Evolutionary conservation across 1,139 yeast species (phyloP), one percentile per base, ranked within the genome.

Genomic region (Pichia sp.): DNA sequence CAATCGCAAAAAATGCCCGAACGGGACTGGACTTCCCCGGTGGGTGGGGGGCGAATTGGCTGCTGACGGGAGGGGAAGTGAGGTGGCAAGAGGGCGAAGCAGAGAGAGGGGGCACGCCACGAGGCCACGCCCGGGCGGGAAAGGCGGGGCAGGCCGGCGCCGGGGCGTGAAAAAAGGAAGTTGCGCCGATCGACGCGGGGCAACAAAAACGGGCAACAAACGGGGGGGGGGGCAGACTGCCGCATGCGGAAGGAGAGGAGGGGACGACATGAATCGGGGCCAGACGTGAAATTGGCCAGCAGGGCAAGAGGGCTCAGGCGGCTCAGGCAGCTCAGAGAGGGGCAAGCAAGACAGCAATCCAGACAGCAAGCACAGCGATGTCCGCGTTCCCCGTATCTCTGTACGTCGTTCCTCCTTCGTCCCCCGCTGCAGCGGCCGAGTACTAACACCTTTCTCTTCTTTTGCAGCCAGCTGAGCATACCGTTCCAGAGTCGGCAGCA

Each of bases 401-500:
- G 46, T 42, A 42, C 14, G 46, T 42, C 31, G 29, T 7, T 3
- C 24, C 20, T 16, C 12, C 38, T 14, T 42, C 30, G 16, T 38
- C 16, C 14, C 41, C 24, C 49, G 12, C 10, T 6, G 12, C n/a
- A 20, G 31, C 48, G 3, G 5, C 8, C 29, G 48, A 14, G 12
- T 42, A 42, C 41, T 36, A 36, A 36, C 41, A 42, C 31, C 4
- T 41, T 20, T n/a, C 46, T 34, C 16, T 14, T 14, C 30, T 34
- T 17, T 14, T 6, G 4, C 14, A 45, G 81, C 51, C 65, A 71
- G 36, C 64, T 84, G 17, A 68, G 70, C 31, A 74, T 89, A 14
- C 97, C 97, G 16, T 86, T 90, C 63, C 79, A 79, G 60, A 74
- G 75, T 6, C 66, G 64, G 1, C 65, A 71, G 43, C 95, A 88